These are phyloP conservation scores for Lathyrus aphaca DNA, from an alignment of 306 rosid species.

Conservation along the genomic window DNA sequence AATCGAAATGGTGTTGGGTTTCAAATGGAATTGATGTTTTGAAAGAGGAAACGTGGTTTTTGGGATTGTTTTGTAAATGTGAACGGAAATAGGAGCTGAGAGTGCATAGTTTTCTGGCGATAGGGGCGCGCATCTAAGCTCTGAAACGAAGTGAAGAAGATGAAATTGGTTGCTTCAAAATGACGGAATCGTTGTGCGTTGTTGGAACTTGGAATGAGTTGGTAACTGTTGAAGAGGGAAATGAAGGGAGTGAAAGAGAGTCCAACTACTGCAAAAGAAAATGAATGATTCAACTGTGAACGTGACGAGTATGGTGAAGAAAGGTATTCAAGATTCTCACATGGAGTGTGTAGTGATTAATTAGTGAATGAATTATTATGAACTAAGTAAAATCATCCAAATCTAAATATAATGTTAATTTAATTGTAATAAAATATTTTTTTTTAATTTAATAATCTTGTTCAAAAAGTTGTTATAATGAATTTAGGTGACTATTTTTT, in stretches of 20 bases:
- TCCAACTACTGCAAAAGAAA: background rate
- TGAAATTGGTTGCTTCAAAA: background rate
- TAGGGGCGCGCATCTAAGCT: slow-evolving; percentile 42
- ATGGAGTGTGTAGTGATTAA: background rate
- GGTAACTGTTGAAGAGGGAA: background rate
- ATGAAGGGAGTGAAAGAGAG: background rate
- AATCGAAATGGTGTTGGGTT: slow-evolving; percentile 11
- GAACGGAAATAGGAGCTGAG: slow-evolving; percentile 33
- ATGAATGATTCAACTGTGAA: background rate
- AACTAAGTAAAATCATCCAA: background rate
- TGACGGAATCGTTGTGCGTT: background rate
- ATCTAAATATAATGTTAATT: too few relatives aligned
- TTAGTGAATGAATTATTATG: background rate
- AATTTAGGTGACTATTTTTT: too few relatives aligned
- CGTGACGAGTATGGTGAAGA: background rate
- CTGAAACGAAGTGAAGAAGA: background rate
- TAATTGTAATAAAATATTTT: too few relatives aligned
- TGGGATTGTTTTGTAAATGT: background rate
- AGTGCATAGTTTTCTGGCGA: slow-evolving; percentile 42
- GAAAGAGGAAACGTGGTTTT: background rate
- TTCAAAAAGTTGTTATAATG: too few relatives aligned
- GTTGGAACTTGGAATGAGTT: background rate
- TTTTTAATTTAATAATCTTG: too few relatives aligned
- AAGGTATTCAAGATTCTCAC: background rate
- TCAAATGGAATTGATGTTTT: background rate